Evolutionary conservation across 1,284 basidiomycete genomes (phyloP), one percentile per base, ranked within the genome.

Genomic region (Melanopsichium pennsylvanicum): DNA sequence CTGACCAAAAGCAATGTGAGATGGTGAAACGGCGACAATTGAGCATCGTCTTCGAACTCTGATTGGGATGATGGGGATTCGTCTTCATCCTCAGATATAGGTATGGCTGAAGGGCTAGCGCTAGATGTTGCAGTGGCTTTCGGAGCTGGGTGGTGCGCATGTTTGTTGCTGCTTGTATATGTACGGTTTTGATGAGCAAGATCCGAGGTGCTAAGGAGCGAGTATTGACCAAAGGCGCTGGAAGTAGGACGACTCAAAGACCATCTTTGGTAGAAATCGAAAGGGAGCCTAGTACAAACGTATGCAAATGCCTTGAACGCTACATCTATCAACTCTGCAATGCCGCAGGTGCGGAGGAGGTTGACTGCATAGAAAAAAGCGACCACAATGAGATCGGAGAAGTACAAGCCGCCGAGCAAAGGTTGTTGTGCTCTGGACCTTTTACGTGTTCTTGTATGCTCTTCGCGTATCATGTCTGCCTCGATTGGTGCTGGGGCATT

Each of bases 371-470:
- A 75, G 38, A 71, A 66, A 35, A 74, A 63, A 37, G 61, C 61
- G 11, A 77, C 67, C 33, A 80, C 75, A 45, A 80, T 42, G 40
- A 79, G 50, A 35, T 80, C 78, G 19, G 75, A 70, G 36, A 76
- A 70, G 57, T 73, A 78, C 34, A 80, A 56, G 13, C 78, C 78
- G 33, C 78, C 78, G 5, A 80, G 41, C 18, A 79, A 31, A 6
- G 78, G 52, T 18, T 54, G 49, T 33, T 68, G 58, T 4, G 54
- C 23, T 5, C 44, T 38, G 15, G 52, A 44, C 0, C 41, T 61
- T 31, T 45, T 58, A 26, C 51, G 42, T 22, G 39, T 51, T 11
- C 29, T 26, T 23, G 46, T 42, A 21, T 40, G 45, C 12, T 64
- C 37, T 12, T 54, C 42, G n/a, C 32, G 33, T 4, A 32, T 46